Base-by-base conservation (phyloP, 306 rosid genomes). In the Sindora glabra region DNA sequence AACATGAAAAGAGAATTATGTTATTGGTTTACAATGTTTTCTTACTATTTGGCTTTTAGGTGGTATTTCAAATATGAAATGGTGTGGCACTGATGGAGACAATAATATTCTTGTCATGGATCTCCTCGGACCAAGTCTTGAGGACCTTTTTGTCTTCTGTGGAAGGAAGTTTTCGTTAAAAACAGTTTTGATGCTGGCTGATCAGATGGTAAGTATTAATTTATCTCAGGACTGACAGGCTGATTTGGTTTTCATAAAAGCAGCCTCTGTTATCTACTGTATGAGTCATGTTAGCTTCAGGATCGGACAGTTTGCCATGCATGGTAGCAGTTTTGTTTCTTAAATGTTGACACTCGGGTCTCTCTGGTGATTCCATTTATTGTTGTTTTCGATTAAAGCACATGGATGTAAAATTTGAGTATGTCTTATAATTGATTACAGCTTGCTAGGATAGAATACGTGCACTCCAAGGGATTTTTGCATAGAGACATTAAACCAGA, bases 401-500 rank as follows among this genome's bases (percentile, higher is more conserved):
- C n/a, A n/a, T n/a, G 52, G 45, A 48, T 59, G 32, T 10, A 21
- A 34, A 33, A 51, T 25, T 17, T 48, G 22, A 39, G 14, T 67
- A 15, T 44, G 26, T 58, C 62, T 66, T 19, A 16, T 23, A 23
- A 52, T 66, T 56, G 47, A 47, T 36, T 64, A 59, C 89, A 86
- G 94, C 81, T 86, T 55, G 48, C 74, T 0, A 79, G 86, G 71
- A 70, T 82, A 62, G 94, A 86, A 42, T 82, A 77, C 42, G 12
- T 82, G 48, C 94, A 86, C 53, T 79, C 94, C 30, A 82, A 74
- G 74, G 89, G 89, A 29, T 94, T 70, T 75, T 74, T 94, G 84
- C 99, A 94, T 32, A 86, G 99, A 82, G 99, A 94, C 42, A 89
- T 94, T 38, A 94, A 94, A 69, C 97, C 99, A 39, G 99, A 94